Conservation (phyloP, 148 eudicot genomes). For the Dysphania ambrosioides region DNA sequence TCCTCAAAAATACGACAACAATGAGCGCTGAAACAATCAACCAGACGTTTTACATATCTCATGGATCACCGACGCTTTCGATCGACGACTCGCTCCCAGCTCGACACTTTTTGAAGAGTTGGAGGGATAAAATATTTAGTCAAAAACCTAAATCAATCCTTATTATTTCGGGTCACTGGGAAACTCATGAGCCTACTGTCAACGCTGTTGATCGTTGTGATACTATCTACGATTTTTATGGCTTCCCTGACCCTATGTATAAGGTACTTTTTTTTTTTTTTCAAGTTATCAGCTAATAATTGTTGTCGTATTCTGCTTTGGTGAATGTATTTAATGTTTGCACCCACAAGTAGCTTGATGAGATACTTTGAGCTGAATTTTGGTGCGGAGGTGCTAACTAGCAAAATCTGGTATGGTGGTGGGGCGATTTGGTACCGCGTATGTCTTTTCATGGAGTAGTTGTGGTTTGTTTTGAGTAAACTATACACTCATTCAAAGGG, state of each 20-base stretch:
- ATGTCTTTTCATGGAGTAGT: too few relatives aligned
- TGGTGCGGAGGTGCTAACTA: not conserved
- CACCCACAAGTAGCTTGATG: too few relatives aligned
- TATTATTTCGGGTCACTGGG: constrained; percentile 74
- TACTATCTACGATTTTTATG: constrained; percentile 68
- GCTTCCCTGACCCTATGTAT: constrained; percentile 65
- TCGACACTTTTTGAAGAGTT: constrained; percentile 48
- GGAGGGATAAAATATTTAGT: constrained; percentile 31
- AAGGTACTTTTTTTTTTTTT: constrained; percentile 44
- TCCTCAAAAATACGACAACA: not conserved
- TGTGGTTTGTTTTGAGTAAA: not conserved
- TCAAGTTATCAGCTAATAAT: too few relatives aligned
- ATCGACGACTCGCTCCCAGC: constrained; percentile 69
- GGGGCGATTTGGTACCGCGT: not conserved
- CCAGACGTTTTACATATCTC: constrained; percentile 61
- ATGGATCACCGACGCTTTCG: constrained; percentile 63
- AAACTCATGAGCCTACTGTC: constrained; percentile 55
- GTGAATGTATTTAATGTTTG: not conserved
- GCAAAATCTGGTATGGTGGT: not conserved
- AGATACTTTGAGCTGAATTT: not conserved
- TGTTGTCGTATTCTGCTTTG: too few relatives aligned
- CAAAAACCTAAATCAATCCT: constrained; percentile 51
- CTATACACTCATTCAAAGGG: not conserved
- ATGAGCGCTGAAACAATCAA: constrained; percentile 1
- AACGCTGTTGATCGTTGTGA: constrained; percentile 44